A percentile compares a stretch with the other conserved stretches of the same genome.
These are phyloP conservation scores for Jacaranda copaia DNA, from an alignment of 257 asterid genomes.

Conservation along the genomic window DNA sequence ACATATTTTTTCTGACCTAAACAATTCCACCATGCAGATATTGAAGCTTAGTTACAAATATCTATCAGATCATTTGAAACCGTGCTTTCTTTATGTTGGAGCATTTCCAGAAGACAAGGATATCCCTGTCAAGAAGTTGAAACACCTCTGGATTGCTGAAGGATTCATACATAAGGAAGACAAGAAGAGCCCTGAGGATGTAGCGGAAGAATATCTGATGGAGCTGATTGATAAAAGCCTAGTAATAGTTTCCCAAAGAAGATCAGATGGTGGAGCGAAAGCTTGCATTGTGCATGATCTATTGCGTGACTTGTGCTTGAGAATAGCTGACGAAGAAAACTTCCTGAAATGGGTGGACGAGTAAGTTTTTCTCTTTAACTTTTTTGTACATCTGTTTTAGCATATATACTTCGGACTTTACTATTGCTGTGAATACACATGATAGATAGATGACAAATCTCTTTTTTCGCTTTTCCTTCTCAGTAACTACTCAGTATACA, in stretches of 20 bases:
- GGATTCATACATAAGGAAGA: constrained; percentile 20
- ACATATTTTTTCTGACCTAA: neutral
- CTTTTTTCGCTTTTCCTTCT: neutral
- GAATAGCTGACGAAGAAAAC: constrained; percentile 13
- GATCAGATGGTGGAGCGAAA: constrained; percentile 35
- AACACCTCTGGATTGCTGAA: constrained; percentile 17
- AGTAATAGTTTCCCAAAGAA: constrained; percentile 26
- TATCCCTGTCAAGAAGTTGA: constrained; percentile 20
- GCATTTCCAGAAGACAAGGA: constrained; percentile 31
- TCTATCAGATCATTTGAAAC: constrained; percentile 43
- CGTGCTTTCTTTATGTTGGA: constrained; percentile 48
- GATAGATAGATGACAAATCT: neutral
- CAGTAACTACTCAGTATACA: neutral
- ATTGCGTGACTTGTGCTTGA: constrained; percentile 32
- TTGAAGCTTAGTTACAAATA: constrained; percentile 46
- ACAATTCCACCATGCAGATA: constrained; percentile 22
- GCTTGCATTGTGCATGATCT: constrained; percentile 37
- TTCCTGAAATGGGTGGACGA: neutral
- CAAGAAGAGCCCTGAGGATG: constrained; percentile 4
- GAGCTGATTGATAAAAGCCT: constrained; percentile 31
- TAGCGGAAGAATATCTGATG: constrained; percentile 28
- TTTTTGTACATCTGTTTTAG: neutral
- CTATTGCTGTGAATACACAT: too few relatives aligned
- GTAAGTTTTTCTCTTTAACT: constrained; percentile 21
- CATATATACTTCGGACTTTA: too few relatives aligned